phyloP scores from a whole-genome alignment of 768 basidiomycete species.

The Obba rivulosa region DNA sequence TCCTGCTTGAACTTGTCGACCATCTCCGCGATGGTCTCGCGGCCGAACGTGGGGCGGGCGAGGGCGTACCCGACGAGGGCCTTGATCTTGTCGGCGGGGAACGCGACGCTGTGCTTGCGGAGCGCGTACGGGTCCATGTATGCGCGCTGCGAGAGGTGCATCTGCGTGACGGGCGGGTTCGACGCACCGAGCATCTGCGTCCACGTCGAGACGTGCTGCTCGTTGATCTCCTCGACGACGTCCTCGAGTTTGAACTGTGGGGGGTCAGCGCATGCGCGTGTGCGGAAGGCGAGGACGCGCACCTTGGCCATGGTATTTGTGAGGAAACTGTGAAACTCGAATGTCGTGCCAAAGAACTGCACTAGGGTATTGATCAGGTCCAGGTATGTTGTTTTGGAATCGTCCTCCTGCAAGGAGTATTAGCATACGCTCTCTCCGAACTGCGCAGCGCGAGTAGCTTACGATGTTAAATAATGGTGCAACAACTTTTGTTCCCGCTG shows the following conservation, averaged over 20 bases:
- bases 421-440: not conserved
- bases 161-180: slow-evolving; percentile 64
- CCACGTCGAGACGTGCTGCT: slow-evolving; percentile 79
- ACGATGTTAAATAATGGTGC: slow-evolving; percentile 86
- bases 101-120: slow-evolving; percentile 63
- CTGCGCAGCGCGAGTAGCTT: slow-evolving; percentile 12
- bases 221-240: slow-evolving; percentile 77
- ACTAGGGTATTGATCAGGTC: slow-evolving; percentile 64
- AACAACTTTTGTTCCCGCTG: slow-evolving; percentile 49
- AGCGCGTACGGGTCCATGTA: slow-evolving; percentile 76
- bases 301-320: slow-evolving; percentile 67
- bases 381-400: slow-evolving; percentile 63
- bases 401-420: slow-evolving; percentile 51
- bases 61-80: slow-evolving; percentile 65
- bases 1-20: slow-evolving; percentile 81
- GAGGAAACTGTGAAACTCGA: slow-evolving; percentile 74
- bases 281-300: slow-evolving; percentile 5
- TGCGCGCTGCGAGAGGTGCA: slow-evolving; percentile 52
- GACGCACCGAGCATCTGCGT: slow-evolving; percentile 73
- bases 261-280: not conserved
- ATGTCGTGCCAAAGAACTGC: slow-evolving; percentile 70
- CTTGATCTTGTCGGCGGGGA: slow-evolving; percentile 71
- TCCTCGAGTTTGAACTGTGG: slow-evolving; percentile 61
- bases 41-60: slow-evolving; percentile 55
- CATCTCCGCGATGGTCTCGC: slow-evolving; percentile 58